A percentile compares a stretch with the other conserved stretches of the same genome.
Conservation (phyloP, 345 rosid genomes). For the Linum trigynum region DNA sequence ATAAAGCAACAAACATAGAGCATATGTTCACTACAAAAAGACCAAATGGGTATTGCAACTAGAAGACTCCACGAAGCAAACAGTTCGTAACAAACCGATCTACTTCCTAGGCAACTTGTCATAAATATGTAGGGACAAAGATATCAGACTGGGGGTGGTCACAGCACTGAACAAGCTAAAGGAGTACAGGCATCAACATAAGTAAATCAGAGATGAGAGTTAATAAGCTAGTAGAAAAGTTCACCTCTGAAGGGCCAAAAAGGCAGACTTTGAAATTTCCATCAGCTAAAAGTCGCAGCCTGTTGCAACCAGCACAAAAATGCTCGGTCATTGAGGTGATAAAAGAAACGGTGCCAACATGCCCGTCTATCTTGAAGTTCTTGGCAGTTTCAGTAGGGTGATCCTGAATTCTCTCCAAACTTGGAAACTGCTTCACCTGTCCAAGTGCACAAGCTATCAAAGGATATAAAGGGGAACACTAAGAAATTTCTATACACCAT, state of each 20-base stretch:
- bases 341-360: constrained; percentile 76
- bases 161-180: too few relatives aligned
- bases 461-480: constrained; percentile 4
- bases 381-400: constrained; percentile 86
- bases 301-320: constrained; percentile 96
- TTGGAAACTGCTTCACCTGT: constrained; percentile 47
- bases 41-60: too few relatives aligned
- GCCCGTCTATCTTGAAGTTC: constrained; percentile 78
- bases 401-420: constrained; percentile 55
- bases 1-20: background rate
- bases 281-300: constrained; percentile 90
- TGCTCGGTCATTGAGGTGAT: constrained; percentile 96
- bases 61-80: too few relatives aligned
- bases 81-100: too few relatives aligned
- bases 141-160: too few relatives aligned
- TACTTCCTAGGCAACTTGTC: too few relatives aligned
- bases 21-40: too few relatives aligned
- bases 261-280: constrained; percentile 99
- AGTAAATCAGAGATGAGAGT: background rate
- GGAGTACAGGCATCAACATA: too few relatives aligned
- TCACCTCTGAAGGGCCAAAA: constrained; percentile 93
- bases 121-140: too few relatives aligned
- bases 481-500: constrained; percentile 9
- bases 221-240: background rate
- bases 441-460: constrained; percentile 10